Conservation (phyloP, 2,329 filamentous ascomycete genomes). For the Purpureocillium takamizusanense region DNA sequence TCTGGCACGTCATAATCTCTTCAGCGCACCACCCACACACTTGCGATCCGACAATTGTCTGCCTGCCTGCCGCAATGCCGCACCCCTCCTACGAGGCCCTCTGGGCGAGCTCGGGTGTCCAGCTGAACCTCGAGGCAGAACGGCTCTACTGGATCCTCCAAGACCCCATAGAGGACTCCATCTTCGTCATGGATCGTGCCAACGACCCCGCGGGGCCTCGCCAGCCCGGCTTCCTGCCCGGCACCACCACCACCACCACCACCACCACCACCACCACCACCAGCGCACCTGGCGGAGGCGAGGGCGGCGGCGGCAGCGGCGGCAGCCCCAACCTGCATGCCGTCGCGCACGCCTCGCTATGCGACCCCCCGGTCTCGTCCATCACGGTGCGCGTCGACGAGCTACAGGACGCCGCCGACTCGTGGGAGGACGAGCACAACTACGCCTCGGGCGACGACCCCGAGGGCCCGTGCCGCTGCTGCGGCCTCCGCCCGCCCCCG, state of each 20-base stretch:
- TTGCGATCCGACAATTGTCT: no score
- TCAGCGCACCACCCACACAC: no score
- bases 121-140: not conserved
- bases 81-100: not conserved
- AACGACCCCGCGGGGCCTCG: conserved; percentile 5
- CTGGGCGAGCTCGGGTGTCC: not conserved
- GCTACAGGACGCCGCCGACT: not conserved
- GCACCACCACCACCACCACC: no score
- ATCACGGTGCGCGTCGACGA: conserved; percentile 1
- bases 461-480: not conserved
- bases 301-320: not conserved
- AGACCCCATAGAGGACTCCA: conserved; percentile 5
- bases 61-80: no score
- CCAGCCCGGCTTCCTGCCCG: conserved; percentile 4
- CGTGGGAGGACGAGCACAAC: not conserved
- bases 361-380: conserved; percentile 1
- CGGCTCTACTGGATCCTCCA: conserved; percentile 3
- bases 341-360: conserved; percentile 8
- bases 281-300: no score
- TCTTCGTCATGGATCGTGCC: conserved; percentile 4
- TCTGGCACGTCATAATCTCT: no score
- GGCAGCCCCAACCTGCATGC: conserved; percentile 5
- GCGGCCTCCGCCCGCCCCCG: not conserved
- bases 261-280: no score
- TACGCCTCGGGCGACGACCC: conserved; percentile 1